Base-by-base conservation (phyloP, 768 basidiomycete species). In the Panellus pusillus region DNA sequence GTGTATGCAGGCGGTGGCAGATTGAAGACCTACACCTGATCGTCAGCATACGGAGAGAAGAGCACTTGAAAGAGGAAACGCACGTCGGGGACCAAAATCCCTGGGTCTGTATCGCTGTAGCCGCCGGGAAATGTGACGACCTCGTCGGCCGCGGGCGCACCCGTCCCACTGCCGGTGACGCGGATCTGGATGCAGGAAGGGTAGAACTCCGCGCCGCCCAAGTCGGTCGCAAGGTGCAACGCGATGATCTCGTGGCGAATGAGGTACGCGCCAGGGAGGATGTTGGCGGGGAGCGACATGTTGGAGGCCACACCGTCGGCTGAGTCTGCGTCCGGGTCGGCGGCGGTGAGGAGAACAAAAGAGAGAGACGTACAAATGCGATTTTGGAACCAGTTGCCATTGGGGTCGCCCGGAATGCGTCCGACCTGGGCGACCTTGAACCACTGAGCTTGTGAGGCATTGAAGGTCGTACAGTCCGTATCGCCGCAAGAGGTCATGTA, bases 121-220 rank as follows among this genome's bases (percentile, higher is more conserved):
- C 75, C 81, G 24, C 82, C 82, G 3, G 82, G 81, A 60, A 83
- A 74, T 19, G 59, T 63, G 29, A 79, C 79, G 39, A 71, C 74
- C 54, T 74, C 68, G 47, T 60, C 63, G 19, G 66, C 31, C 0
- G 62, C 56, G 5, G 78, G 74, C 8, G 57, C 60, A 6, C 70
- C 74, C 19, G 70, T 68, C 40, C 71, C 69, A 41, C 66, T 70
- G 9, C 80, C 79, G 5, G 65, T 52, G 43, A 82, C 55, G 54
- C 69, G 67, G 50, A 77, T 64, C 68, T 74, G 66, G 6, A 72
- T 72, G 64, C 82, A 84, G 13, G 79, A 74, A 1, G 80, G 79
- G 57, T 84, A 84, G 66, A 83, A 84, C 66, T 84, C 83, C 4
- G 79, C 82, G 20, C 80, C 80, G 13, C 80, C 79, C n/a, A 63